Conservation (phyloP, 768 basidiomycete genomes). For the Suillus luteus region DNA sequence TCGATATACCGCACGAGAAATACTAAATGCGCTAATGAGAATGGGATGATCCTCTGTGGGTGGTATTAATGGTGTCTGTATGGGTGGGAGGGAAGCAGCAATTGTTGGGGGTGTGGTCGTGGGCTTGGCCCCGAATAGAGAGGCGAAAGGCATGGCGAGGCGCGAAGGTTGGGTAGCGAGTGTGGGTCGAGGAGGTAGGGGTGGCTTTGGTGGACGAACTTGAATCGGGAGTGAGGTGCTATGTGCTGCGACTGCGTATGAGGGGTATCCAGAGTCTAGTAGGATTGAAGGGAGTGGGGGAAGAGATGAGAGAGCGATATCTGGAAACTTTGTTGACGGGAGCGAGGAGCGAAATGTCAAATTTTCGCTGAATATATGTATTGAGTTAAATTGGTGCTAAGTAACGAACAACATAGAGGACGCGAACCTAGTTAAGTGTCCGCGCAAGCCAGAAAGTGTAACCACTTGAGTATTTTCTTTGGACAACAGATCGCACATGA, state of each 20-base stretch:
- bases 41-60: constrained; percentile 35
- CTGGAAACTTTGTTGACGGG: constrained; percentile 40
- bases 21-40: constrained; percentile 60
- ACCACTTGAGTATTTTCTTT: constrained; percentile 54
- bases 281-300: constrained; percentile 53
- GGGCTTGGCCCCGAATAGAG: constrained; percentile 62
- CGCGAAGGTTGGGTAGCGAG: constrained; percentile 41
- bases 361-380: constrained; percentile 30
- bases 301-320: constrained; percentile 43
- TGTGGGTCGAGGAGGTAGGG: constrained; percentile 39
- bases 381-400: constrained; percentile 23
- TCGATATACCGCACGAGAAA: constrained; percentile 52
- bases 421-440: constrained; percentile 61
- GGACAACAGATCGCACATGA: constrained; percentile 59
- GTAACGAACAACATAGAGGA: constrained; percentile 33
- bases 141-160: constrained; percentile 75
- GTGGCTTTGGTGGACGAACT: constrained; percentile 48
- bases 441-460: constrained; percentile 84
- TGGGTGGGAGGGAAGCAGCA: constrained; percentile 31
- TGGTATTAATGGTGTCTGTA: constrained; percentile 27
- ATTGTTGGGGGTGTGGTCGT: constrained; percentile 31
- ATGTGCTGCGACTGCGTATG: constrained; percentile 45
- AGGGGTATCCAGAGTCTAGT: constrained; percentile 47
- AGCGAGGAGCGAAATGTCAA: constrained; percentile 49
- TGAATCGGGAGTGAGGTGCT: constrained; percentile 37